phyloP scores from a whole-genome alignment of 176 grass and related monocot species.

The Avena eriantha region DNA sequence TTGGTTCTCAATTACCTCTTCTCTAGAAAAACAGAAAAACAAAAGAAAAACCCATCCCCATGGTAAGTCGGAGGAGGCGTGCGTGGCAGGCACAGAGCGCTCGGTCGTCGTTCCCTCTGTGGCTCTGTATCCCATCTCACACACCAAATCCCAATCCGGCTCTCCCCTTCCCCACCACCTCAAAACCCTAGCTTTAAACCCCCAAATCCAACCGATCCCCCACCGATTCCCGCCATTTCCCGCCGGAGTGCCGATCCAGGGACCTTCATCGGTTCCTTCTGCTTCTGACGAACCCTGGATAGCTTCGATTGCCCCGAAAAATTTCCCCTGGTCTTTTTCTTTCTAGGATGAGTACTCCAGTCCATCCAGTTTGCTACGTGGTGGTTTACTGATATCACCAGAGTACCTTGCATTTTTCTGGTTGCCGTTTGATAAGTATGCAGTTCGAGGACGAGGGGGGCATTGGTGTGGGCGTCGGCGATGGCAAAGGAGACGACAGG shows the following conservation, averaged over 20 bases:
- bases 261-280: not conserved
- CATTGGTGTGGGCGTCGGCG: slow-evolving; percentile 16
- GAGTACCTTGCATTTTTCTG: not conserved
- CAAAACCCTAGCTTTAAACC: slow-evolving; percentile 38
- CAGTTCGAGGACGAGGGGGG: slow-evolving; percentile 57
- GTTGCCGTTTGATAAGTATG: slow-evolving; percentile 38
- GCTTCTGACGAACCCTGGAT: not conserved
- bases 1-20: no score
- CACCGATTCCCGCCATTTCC: slow-evolving; percentile 37
- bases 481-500: slow-evolving; percentile 46
- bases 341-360: not conserved
- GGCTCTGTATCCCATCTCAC: slow-evolving; percentile 9
- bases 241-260: not conserved
- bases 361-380: not conserved
- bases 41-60: not conserved
- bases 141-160: slow-evolving; percentile 30
- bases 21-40: no score
- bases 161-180: not conserved
- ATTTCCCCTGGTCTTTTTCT: not conserved
- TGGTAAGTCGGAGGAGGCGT: not conserved
- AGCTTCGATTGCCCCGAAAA: not conserved
- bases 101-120: not conserved
- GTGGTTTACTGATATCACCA: not conserved
- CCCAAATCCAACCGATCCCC: slow-evolving; percentile 10
- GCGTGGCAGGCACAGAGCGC: slow-evolving; percentile 24